Evolutionary conservation across 1,284 basidiomycete genomes (phyloP).

Genomic region (Microbotryomycetes sp.): DNA sequence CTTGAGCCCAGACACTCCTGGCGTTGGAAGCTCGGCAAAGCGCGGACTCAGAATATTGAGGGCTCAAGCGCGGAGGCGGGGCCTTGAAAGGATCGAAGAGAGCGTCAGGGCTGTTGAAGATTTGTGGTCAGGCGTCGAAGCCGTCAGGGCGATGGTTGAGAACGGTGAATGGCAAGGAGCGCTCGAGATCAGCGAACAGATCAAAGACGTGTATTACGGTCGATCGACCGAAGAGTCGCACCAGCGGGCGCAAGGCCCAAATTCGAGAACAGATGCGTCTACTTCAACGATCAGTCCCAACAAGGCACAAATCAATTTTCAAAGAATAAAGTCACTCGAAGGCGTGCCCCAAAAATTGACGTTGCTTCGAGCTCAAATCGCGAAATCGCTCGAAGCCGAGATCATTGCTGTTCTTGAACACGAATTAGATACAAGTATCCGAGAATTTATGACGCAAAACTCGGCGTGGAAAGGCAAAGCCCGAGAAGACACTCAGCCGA

Average conservation of each 20-base stretch:
- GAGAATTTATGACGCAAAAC: slow-evolving; percentile 3
- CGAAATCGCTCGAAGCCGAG: slow-evolving; percentile 67
- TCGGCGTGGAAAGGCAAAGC: slow-evolving; percentile 1
- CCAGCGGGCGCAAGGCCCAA: background rate
- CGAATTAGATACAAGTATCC: slow-evolving; percentile 49
- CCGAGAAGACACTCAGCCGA: background rate
- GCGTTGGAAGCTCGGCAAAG: slow-evolving; percentile 68
- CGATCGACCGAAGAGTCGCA: slow-evolving; percentile 38
- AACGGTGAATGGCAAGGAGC: slow-evolving; percentile 81
- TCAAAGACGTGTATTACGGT: slow-evolving; percentile 55
- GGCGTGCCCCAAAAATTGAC: slow-evolving; percentile 25
- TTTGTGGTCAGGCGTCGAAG: slow-evolving; percentile 58
- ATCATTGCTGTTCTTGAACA: slow-evolving; percentile 61
- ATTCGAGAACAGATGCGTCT: background rate
- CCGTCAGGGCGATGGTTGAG: slow-evolving; percentile 64
- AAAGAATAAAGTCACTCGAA: slow-evolving; percentile 21
- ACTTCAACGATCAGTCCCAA: background rate
- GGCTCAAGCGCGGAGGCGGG: slow-evolving; percentile 56
- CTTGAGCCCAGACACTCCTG: slow-evolving; percentile 51
- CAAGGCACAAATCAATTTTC: background rate
- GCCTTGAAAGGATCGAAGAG: slow-evolving; percentile 54
- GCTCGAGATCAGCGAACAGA: slow-evolving; percentile 63
- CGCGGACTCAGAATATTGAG: slow-evolving; percentile 67
- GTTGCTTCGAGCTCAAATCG: slow-evolving; percentile 50
- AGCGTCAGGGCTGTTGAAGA: slow-evolving; percentile 51